These are phyloP conservation scores for Cryptosporidium muris DNA, from an alignment of 169 alveolate species.

Conservation along the genomic window DNA sequence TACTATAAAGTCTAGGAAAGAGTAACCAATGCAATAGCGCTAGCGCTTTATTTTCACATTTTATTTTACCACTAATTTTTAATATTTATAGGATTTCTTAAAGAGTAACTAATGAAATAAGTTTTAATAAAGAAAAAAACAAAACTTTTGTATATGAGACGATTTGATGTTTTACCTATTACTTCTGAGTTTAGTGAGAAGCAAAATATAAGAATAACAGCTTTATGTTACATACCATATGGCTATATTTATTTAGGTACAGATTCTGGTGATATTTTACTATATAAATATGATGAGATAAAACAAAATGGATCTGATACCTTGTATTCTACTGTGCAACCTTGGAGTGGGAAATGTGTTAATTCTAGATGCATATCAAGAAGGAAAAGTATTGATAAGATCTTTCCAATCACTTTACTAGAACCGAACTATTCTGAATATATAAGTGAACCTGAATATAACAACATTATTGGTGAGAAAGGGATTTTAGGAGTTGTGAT, in stretches of 20 bases:
- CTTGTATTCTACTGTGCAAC: not conserved
- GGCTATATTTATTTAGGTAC: constrained; percentile 71
- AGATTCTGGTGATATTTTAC: constrained; percentile 42
- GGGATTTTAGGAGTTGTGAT: constrained; percentile 29
- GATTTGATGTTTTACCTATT: constrained; percentile 67
- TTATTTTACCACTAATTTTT: not conserved
- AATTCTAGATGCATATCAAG: constrained; percentile 25
- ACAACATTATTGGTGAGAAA: constrained; percentile 5
- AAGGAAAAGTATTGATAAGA: constrained; percentile 50
- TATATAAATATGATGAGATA: constrained; percentile 43
- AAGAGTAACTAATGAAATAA: too few species aligned
- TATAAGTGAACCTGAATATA: not conserved
- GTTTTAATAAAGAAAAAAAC: not conserved
- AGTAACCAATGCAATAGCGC: too few species aligned
- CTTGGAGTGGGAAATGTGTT: constrained; percentile 3
- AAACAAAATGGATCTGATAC: not conserved
- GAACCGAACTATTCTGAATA: not conserved
- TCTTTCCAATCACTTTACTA: constrained; percentile 32
- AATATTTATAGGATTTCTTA: too few species aligned
- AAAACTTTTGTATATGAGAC: constrained; percentile 23
- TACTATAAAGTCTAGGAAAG: too few species aligned
- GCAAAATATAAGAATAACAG: constrained; percentile 30
- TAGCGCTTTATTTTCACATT: not conserved
- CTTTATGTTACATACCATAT: constrained; percentile 46
- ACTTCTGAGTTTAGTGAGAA: constrained; percentile 66